Conservation (phyloP, 306 rosid species). For the Cicer bijugum region DNA sequence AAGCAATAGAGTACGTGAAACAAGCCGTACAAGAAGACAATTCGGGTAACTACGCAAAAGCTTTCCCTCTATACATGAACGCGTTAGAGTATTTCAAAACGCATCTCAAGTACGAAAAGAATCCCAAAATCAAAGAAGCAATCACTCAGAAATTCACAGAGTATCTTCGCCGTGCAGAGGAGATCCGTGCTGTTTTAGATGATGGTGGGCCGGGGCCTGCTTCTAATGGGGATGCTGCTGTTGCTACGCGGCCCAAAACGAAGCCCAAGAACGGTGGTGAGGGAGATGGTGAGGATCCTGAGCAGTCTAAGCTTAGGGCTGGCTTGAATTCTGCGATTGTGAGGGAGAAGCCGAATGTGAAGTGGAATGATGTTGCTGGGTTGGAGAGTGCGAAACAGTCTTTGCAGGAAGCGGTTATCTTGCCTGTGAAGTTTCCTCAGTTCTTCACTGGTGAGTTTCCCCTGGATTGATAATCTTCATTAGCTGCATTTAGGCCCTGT, state of each 20-base stretch:
- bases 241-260: constrained; percentile 82
- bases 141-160: constrained; percentile 95
- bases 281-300: constrained; percentile 90
- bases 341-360: constrained; percentile 90
- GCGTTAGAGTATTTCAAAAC: constrained; percentile 94
- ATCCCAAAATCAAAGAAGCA: constrained; percentile 93
- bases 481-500: background rate
- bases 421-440: constrained; percentile 95
- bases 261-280: constrained; percentile 81
- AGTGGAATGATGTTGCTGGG: constrained; percentile 98
- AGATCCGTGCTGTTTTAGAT: constrained; percentile 91
- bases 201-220: constrained; percentile 87
- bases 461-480: background rate
- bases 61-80: constrained; percentile 92
- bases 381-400: constrained; percentile 96
- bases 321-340: constrained; percentile 91
- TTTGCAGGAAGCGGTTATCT: constrained; percentile 92
- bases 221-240: constrained; percentile 87
- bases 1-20: constrained; percentile 94
- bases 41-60: constrained; percentile 84
- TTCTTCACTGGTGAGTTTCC: constrained; percentile 80
- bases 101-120: constrained; percentile 96
- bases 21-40: constrained; percentile 96
- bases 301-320: constrained; percentile 83
- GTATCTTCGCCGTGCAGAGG: constrained; percentile 98